A percentile compares a stretch with the other conserved stretches of the same genome.
phyloP scores from a whole-genome alignment of 169 alveolate species.

The Nephromyces sp. region DNA sequence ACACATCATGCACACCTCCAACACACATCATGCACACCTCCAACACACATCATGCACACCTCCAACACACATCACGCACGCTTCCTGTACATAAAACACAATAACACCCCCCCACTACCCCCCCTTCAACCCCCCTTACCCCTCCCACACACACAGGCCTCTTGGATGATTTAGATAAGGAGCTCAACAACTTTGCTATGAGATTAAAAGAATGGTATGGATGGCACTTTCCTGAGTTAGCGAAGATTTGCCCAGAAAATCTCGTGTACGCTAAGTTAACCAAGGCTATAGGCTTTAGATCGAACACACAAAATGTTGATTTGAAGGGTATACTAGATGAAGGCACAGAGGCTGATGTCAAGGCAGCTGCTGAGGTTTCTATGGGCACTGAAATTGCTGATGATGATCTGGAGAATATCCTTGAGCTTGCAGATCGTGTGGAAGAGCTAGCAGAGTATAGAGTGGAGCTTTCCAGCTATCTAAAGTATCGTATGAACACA shows the following conservation, averaged over 20 bases:
- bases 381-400: conserved; percentile 98
- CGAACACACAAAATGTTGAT: conserved; percentile 13
- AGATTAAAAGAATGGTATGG: conserved; percentile 82
- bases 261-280: conserved; percentile 71
- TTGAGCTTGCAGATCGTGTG: conserved; percentile 86
- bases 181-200: conserved; percentile 88
- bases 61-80: no score
- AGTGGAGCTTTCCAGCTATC: conserved; percentile 77
- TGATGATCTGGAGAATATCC: conserved; percentile 86
- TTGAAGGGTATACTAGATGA: not conserved
- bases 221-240: conserved; percentile 99
- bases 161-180: conserved; percentile 80
- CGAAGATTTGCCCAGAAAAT: conserved; percentile 88
- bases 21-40: no score
- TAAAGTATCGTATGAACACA: conserved; percentile 94
- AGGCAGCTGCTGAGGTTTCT: conserved; percentile 95
- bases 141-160: conserved; percentile 71
- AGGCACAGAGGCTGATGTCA: conserved; percentile 83
- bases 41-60: no score
- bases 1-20: no score
- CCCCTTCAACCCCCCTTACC: no score
- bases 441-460: conserved; percentile 86
- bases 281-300: conserved; percentile 16
- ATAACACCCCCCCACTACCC: no score
- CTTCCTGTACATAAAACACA: no score